Conservation (phyloP, 2,329 filamentous ascomycete species). For the Botrytis hyacinthi region DNA sequence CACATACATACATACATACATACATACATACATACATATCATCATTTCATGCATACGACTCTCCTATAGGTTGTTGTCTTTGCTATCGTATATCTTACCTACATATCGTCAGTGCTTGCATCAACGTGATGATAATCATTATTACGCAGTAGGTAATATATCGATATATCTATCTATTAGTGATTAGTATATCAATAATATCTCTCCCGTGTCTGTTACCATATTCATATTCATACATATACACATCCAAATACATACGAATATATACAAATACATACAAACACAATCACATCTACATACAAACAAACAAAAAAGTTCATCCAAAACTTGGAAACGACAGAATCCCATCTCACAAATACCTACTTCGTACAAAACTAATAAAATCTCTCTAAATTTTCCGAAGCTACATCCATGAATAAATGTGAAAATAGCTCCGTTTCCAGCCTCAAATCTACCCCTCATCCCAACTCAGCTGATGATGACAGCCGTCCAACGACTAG, state of each 20-base stretch:
- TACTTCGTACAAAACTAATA: neutral
- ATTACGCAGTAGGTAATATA: neutral
- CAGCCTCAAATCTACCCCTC: neutral
- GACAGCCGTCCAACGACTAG: neutral
- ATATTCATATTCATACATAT: neutral
- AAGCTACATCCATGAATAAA: slow-evolving; percentile 2
- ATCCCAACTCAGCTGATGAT: slow-evolving; percentile 16
- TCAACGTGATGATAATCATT: neutral
- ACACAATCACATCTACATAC: no score
- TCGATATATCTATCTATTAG: neutral
- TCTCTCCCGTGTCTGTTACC: neutral
- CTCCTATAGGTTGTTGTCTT: neutral
- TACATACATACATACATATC: neutral
- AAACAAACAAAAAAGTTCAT: neutral
- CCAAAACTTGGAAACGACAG: neutral
- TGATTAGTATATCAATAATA: neutral
- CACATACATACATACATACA: neutral
- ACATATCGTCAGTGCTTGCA: neutral
- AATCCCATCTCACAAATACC: neutral
- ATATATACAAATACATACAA: neutral
- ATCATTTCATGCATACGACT: neutral
- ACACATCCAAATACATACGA: neutral
- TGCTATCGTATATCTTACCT: neutral
- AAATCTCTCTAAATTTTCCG: neutral
- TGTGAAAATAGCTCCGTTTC: neutral